Evolutionary conservation across 2,329 filamentous ascomycete species (phyloP).

Genomic region (Neonectria ditissima): DNA sequence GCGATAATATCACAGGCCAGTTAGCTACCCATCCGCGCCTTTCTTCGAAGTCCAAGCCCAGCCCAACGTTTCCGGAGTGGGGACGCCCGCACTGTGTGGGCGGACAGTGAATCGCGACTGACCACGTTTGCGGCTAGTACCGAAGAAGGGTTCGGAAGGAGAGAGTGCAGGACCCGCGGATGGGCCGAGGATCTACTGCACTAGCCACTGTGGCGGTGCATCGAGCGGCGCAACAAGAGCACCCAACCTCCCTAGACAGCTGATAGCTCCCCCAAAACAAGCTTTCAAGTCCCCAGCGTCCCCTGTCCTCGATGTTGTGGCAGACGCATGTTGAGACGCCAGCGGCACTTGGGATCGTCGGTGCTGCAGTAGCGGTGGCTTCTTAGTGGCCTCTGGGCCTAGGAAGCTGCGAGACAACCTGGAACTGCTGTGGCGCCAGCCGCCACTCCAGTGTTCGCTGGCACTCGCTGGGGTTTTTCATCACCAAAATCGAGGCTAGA

Average conservation of each 20-base stretch:
- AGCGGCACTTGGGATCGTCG: conserved; percentile 14
- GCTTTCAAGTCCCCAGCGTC: conserved; percentile 10
- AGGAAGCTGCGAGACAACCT: background rate
- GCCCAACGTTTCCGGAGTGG: conserved; percentile 31
- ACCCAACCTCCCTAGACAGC: background rate
- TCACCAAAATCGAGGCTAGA: background rate
- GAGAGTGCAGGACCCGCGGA: conserved; percentile 7
- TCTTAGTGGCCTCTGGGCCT: conserved; percentile 13
- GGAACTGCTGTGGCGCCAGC: conserved; percentile 8
- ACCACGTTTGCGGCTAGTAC: conserved; percentile 26
- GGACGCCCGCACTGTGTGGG: conserved; percentile 20
- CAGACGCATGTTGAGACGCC: conserved; percentile 5
- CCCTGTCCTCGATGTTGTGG: background rate
- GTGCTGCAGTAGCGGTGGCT: conserved; percentile 18
- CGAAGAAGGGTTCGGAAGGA: conserved; percentile 18
- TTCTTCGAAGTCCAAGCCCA: conserved; percentile 33
- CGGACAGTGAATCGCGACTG: conserved; percentile 23
- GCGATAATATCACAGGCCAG: conserved; percentile 39
- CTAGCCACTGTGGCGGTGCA: conserved; percentile 38
- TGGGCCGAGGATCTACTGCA: background rate
- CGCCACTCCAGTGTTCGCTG: conserved; percentile 18
- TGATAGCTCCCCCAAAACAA: conserved; percentile 14
- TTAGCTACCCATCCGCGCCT: conserved; percentile 40
- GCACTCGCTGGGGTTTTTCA: background rate
- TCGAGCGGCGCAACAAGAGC: background rate